These are phyloP conservation scores for Ogataea ramenticola DNA, from an alignment of 805 yeast genomes.

Conservation along the genomic window DNA sequence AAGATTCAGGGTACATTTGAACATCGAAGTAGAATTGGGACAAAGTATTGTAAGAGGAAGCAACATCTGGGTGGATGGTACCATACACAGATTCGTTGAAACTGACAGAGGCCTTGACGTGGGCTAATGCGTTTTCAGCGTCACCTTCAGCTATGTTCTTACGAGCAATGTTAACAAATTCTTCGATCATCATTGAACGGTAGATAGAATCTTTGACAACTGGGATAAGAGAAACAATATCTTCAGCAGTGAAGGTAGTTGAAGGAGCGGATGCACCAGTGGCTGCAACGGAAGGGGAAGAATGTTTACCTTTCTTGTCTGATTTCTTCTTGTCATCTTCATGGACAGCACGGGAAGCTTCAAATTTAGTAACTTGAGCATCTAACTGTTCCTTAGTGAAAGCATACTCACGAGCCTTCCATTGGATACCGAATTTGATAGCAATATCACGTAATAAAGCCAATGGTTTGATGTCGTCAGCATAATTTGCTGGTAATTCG, in stretches of 20 bases:
- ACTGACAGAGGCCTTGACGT: slow-evolving; percentile 62
- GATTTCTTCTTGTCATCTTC: slow-evolving; percentile 16
- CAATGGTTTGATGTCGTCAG: slow-evolving; percentile 23
- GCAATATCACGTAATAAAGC: slow-evolving; percentile 64
- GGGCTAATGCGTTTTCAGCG: slow-evolving; percentile 51
- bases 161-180: slow-evolving; percentile 61
- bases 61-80: slow-evolving; percentile 68
- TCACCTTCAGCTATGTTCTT: slow-evolving; percentile 28
- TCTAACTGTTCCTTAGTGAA: slow-evolving; percentile 38
- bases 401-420: slow-evolving; percentile 47
- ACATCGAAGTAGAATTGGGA: slow-evolving; percentile 62
- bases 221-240: slow-evolving; percentile 66
- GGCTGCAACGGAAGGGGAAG: slow-evolving; percentile 20
- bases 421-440: slow-evolving; percentile 78
- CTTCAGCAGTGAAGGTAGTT: slow-evolving; percentile 49
- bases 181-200: slow-evolving; percentile 63
- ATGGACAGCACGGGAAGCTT: slow-evolving; percentile 17
- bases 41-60: slow-evolving; percentile 56
- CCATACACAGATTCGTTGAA: slow-evolving; percentile 84
- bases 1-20: slow-evolving; percentile 51
- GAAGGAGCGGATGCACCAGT: slow-evolving; percentile 8
- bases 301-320: slow-evolving; percentile 30
- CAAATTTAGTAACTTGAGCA: slow-evolving; percentile 20
- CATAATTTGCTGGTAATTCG: slow-evolving; percentile 45
- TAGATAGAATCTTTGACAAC: slow-evolving; percentile 64